Conservation (phyloP, 345 rosid genomes). For the Populus davidiana region DNA sequence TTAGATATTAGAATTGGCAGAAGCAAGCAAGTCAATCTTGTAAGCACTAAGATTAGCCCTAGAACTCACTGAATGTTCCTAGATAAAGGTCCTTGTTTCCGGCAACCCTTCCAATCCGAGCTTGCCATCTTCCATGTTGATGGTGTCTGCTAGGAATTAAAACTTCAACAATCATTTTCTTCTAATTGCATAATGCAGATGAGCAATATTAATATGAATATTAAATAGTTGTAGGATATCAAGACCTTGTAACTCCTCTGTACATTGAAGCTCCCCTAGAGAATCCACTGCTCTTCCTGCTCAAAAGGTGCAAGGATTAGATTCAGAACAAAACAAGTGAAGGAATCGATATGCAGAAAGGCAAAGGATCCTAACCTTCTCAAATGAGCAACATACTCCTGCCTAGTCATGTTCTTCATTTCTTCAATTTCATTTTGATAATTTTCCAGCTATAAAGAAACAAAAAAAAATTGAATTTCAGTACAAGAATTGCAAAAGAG, state of each 20-base stretch:
- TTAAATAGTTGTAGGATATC: neutral
- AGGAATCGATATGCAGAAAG: neutral
- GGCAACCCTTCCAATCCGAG: slow-evolving; percentile 95
- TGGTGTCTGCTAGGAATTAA: slow-evolving; percentile 53
- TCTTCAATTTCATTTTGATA: slow-evolving; percentile 73
- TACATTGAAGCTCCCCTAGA: slow-evolving; percentile 98
- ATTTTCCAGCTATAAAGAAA: slow-evolving; percentile 53
- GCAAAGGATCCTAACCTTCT: slow-evolving; percentile 49
- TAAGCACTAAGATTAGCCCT: neutral
- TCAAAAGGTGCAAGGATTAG: neutral
- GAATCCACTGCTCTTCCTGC: slow-evolving; percentile 98
- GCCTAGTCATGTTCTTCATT: slow-evolving; percentile 83
- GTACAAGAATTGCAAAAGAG: slow-evolving; percentile 10
- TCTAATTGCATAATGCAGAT: too few species aligned
- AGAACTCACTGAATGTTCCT: slow-evolving; percentile 77
- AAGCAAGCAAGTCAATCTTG: neutral
- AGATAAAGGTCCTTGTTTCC: slow-evolving; percentile 98
- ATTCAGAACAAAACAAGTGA: neutral
- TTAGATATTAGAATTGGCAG: neutral
- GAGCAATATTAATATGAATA: too few species aligned
- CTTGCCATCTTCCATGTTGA: slow-evolving; percentile 99
- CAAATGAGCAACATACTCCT: slow-evolving; percentile 90
- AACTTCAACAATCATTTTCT: neutral
- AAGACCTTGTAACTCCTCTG: slow-evolving; percentile 98
- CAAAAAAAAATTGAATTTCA: neutral